A percentile compares a stretch with the other conserved stretches of the same genome.
phyloP scores from a whole-genome alignment of 305 asterid species.

The Fraxinus baroniana region DNA sequence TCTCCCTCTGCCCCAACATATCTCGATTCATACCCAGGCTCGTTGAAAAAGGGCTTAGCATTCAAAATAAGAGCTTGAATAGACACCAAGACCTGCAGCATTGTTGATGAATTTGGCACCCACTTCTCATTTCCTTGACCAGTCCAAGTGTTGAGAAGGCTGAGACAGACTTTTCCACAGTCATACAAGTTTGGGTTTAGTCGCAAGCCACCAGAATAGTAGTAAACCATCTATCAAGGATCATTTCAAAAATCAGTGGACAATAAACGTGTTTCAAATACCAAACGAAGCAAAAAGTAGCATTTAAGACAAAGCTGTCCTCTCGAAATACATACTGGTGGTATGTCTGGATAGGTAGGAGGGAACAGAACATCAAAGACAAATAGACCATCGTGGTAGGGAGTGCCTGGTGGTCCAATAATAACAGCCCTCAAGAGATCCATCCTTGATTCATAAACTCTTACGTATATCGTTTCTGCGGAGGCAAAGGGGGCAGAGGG shows the following conservation, averaged over 20 bases:
- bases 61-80: conserved; percentile 59
- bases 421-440: conserved; percentile 63
- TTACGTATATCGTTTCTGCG: conserved; percentile 50
- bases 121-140: conserved; percentile 52
- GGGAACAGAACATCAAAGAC: conserved; percentile 56
- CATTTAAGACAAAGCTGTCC: background rate
- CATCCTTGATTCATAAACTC: conserved; percentile 59
- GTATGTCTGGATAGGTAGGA: conserved; percentile 42
- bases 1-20: conserved; percentile 40
- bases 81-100: conserved; percentile 62
- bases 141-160: conserved; percentile 62
- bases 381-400: conserved; percentile 64
- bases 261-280: conserved; percentile 1
- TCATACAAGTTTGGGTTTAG: conserved; percentile 61
- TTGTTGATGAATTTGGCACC: conserved; percentile 54
- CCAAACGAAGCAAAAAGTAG: background rate
- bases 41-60: conserved; percentile 52
- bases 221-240: conserved; percentile 48
- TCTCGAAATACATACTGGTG: conserved; percentile 44
- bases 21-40: conserved; percentile 44
- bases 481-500: background rate
- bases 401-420: conserved; percentile 64
- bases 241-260: background rate
- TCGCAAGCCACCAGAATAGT: conserved; percentile 59
- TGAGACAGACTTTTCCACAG: conserved; percentile 62